phyloP scores from a whole-genome alignment of 805 yeast genomes.

The Nakazawaea molendinolei region DNA sequence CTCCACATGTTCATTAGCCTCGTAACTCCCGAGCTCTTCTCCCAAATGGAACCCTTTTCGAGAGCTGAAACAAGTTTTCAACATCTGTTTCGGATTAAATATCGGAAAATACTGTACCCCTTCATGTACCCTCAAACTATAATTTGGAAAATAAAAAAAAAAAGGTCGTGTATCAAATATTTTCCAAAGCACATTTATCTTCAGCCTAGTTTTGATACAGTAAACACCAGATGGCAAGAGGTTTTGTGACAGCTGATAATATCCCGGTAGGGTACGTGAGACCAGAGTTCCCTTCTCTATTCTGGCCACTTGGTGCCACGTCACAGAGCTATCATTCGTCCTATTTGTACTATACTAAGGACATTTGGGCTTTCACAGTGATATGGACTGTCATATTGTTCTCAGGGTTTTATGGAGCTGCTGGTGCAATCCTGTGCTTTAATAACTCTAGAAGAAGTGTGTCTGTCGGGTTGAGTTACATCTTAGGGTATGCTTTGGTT shows the following conservation, averaged over 20 bases:
- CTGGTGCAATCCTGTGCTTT: constrained; percentile 56
- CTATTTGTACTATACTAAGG: constrained; percentile 59
- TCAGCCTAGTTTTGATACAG: background rate
- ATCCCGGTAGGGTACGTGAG: constrained; percentile 76
- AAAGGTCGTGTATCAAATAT: background rate
- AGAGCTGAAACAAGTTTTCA: constrained; percentile 11
- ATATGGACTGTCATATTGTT: constrained; percentile 75
- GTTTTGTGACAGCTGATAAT: constrained; percentile 39
- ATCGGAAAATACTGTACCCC: background rate
- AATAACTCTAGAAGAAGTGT: constrained; percentile 33
- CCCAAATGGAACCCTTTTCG: constrained; percentile 9
- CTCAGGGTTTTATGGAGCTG: constrained; percentile 51
- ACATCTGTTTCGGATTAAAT: constrained; percentile 9
- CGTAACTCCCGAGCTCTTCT: constrained; percentile 4
- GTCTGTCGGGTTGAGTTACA: constrained; percentile 32
- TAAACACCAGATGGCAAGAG: constrained; percentile 16
- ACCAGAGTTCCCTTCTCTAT: constrained; percentile 77
- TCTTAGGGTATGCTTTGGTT: constrained; percentile 38
- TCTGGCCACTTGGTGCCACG: constrained; percentile 51
- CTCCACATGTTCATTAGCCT: background rate
- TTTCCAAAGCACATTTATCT: background rate
- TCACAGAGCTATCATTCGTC: constrained; percentile 34
- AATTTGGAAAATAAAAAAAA: background rate
- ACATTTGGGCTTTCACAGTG: constrained; percentile 79
- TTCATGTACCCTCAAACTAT: background rate